Base-by-base conservation (phyloP, 1,284 basidiomycete genomes). In the Malassezia globosa region DNA sequence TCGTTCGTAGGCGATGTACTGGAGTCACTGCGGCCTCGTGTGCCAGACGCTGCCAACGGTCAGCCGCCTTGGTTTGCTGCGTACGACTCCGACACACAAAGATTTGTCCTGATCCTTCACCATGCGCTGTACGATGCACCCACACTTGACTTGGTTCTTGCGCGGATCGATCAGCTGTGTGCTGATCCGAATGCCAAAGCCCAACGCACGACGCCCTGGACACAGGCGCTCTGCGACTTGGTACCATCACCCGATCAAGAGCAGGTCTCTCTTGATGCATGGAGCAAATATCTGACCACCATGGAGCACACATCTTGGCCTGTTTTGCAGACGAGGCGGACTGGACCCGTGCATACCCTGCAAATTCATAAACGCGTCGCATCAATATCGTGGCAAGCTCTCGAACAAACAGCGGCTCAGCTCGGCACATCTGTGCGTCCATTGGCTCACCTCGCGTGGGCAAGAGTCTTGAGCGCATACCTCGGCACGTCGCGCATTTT, bases 371-470 rank as follows among this genome's bases (percentile, higher is more conserved):
- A 31, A 22, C 35, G 29, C 33, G 33, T 25, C 11, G 8, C 23
- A 36, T 5, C 19, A 11, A 41, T 25, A 21, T 35, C 23, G 1
- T 66, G 63, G 59, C 7, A 39, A 8, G 39, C 54, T 6, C 39
- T 67, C 23, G 59, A 64, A 36, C 37, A 47, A 0, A 47, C 53
- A 2, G 63, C 67, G 10, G 46, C 52, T 5, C 24, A 38, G 1
- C 41, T 68, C 11, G 57, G 57, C n/a, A 61, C 58, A 21, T 71
- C 72, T 1, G 54, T 68, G 29, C 59, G 70, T n/a, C 61, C 71
- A 10, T n/a, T 72, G 8, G 49, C 65, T 1, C 72, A 72, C 49
- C 54, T 60, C 1, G 72, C 68, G 1, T 72, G 72, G 70, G 68
- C 63, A 1, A 23, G 57, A 19, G 56, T 73, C 8, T 58, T 72